Evolutionary conservation across 345 rosid genomes (phyloP).

Genomic region (Pseudoturritis turrita): DNA sequence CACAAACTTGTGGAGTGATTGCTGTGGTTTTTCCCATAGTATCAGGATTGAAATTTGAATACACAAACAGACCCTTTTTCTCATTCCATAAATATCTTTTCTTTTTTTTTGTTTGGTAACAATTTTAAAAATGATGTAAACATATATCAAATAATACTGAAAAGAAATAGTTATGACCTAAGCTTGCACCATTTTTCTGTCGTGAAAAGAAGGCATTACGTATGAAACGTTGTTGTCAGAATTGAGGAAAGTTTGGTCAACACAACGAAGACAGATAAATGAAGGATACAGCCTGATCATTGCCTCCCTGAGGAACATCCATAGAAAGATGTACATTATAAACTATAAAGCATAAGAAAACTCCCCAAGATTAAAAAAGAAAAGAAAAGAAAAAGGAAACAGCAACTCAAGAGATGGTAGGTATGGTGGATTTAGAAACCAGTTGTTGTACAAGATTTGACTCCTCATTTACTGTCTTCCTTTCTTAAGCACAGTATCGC

Average conservation of each 20-base stretch:
- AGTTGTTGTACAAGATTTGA: constrained; percentile 15
- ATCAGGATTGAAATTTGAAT: not conserved
- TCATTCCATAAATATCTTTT: too few relatives aligned
- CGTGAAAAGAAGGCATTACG: not conserved
- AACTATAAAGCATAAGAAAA: constrained; percentile 20
- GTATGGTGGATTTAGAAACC: constrained; percentile 9
- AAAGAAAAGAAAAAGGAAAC: not conserved
- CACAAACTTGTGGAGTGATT: not conserved
- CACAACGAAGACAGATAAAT: constrained; percentile 9
- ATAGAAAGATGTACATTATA: constrained; percentile 26
- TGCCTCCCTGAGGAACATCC: constrained; percentile 24
- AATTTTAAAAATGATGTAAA: too few relatives aligned
- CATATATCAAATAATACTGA: too few relatives aligned
- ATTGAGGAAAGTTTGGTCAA: constrained; percentile 5
- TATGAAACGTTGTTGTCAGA: not conserved
- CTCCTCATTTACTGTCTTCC: not conserved
- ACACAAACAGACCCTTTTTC: not conserved
- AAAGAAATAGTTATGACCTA: too few relatives aligned
- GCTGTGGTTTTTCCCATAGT: not conserved
- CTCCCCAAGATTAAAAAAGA: not conserved
- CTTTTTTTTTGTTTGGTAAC: too few relatives aligned
- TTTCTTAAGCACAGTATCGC: constrained; percentile 8
- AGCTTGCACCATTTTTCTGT: too few relatives aligned
- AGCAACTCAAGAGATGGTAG: constrained; percentile 20
- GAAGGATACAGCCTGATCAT: constrained; percentile 25